Evolutionary conservation across 768 basidiomycete genomes (phyloP).

Genomic region (Roridomyces roridus): DNA sequence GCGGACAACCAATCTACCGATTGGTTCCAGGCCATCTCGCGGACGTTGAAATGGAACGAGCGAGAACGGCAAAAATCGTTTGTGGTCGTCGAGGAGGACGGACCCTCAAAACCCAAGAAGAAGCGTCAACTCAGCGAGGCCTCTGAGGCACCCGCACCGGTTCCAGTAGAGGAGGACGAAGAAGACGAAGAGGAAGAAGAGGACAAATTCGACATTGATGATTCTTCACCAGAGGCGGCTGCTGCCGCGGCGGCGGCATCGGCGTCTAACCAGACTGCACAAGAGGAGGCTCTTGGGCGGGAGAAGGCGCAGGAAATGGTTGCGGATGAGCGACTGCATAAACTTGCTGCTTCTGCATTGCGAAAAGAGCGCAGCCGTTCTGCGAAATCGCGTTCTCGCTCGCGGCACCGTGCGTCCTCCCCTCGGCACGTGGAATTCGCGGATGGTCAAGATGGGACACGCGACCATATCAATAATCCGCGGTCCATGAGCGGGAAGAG

Average conservation of each 20-base stretch:
- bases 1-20: conserved; percentile 97
- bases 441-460: conserved; percentile 47
- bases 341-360: conserved; percentile 38
- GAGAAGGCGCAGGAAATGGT: conserved; percentile 37
- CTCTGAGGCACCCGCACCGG: conserved; percentile 14
- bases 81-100: conserved; percentile 91
- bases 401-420: conserved; percentile 63
- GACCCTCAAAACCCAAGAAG: conserved; percentile 52
- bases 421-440: conserved; percentile 61
- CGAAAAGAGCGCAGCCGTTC: conserved; percentile 38
- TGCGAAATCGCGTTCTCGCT: conserved; percentile 53
- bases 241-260: conserved; percentile 26
- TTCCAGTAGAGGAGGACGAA: conserved; percentile 51
- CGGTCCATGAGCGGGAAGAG: conserved; percentile 51
- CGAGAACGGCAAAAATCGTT: conserved; percentile 98
- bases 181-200: conserved; percentile 54
- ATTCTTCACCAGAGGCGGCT: conserved; percentile 70
- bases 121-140: conserved; percentile 29
- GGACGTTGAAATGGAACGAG: conserved; percentile 99
- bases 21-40: conserved; percentile 97
- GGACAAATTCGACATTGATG: conserved; percentile 91
- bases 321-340: conserved; percentile 34
- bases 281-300: conserved; percentile 28
- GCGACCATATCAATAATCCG: conserved; percentile 57
- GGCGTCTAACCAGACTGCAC: conserved; percentile 22